Conservation (phyloP, 2,329 filamentous ascomycete species). For the Lasiodiplodia citricola region DNA sequence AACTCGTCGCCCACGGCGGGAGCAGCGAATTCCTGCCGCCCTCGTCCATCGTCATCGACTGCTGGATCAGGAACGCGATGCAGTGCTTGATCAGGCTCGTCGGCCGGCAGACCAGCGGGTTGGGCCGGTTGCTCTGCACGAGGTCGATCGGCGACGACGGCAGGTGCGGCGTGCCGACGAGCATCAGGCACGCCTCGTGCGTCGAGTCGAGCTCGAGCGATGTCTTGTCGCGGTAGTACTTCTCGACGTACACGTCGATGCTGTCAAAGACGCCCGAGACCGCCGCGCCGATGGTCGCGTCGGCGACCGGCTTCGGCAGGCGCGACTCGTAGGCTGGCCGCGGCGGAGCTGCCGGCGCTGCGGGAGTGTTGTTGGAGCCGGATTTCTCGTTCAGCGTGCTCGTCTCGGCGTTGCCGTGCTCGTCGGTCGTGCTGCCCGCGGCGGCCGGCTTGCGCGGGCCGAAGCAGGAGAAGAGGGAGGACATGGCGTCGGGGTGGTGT, state of each 20-base stretch:
- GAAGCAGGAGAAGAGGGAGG: conserved; percentile 13
- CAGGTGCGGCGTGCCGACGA: conserved; percentile 16
- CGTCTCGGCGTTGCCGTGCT: neutral
- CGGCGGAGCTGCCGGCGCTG: neutral
- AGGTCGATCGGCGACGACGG: conserved; percentile 11
- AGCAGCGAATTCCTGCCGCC: conserved; percentile 13
- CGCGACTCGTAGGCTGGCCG: neutral
- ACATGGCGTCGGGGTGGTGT: neutral
- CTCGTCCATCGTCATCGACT: conserved; percentile 21
- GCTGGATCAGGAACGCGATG: conserved; percentile 15
- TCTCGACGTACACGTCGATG: conserved; percentile 38
- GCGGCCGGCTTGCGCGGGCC: conserved; percentile 2
- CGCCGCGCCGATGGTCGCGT: conserved; percentile 32
- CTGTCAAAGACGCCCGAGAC: conserved; percentile 35
- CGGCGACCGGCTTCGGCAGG: conserved; percentile 35
- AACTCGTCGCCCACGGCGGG: neutral
- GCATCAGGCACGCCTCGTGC: conserved; percentile 18
- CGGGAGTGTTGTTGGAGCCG: neutral
- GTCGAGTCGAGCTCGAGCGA: conserved; percentile 4
- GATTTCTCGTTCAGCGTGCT: neutral
- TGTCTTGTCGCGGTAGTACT: conserved; percentile 38
- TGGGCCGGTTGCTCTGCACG: conserved; percentile 14
- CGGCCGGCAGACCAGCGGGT: conserved; percentile 13
- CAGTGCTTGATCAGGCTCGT: conserved; percentile 10
- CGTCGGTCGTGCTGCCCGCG: neutral